phyloP scores from a whole-genome alignment of 1,284 basidiomycete genomes.

The Heterobasidion annosum region DNA sequence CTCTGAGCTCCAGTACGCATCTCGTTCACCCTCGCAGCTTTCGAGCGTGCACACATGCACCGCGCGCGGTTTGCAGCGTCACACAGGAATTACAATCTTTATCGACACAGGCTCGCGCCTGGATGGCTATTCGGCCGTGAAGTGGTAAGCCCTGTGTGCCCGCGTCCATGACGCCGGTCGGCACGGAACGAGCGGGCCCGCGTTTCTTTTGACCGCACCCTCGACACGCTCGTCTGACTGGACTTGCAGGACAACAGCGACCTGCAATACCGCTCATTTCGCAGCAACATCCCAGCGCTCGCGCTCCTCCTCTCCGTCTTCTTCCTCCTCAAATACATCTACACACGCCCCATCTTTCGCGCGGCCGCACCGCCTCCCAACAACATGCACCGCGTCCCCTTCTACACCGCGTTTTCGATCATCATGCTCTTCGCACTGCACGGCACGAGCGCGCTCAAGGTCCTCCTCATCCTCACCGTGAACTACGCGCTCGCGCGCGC shows the following conservation, averaged over 20 bases:
- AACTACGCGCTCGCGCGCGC: slow-evolving; percentile 60
- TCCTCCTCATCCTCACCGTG: slow-evolving; percentile 56
- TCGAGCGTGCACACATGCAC: neutral
- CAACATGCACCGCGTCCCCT: slow-evolving; percentile 36
- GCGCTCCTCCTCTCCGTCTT: slow-evolving; percentile 23
- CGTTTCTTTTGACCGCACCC: neutral
- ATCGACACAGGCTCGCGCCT: slow-evolving; percentile 46
- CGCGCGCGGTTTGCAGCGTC: slow-evolving; percentile 31
- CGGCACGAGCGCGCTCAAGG: slow-evolving; percentile 79
- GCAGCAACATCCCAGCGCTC: slow-evolving; percentile 59
- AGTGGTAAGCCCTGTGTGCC: slow-evolving; percentile 39
- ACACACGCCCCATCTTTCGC: slow-evolving; percentile 19
- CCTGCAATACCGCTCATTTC: slow-evolving; percentile 76
- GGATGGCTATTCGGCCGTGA: slow-evolving; percentile 65
- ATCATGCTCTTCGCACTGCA: slow-evolving; percentile 76
- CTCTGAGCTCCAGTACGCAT: slow-evolving; percentile 67
- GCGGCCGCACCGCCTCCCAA: slow-evolving; percentile 13
- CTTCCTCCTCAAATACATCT: slow-evolving; percentile 26
- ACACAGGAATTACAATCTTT: slow-evolving; percentile 70
- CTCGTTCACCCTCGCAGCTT: neutral
- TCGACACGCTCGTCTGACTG: slow-evolving; percentile 3
- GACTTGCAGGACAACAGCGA: slow-evolving; percentile 74
- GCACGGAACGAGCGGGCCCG: neutral
- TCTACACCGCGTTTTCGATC: slow-evolving; percentile 56
- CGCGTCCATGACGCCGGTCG: neutral